phyloP scores from a whole-genome alignment of 73 alveolate species.

The Symbiodinium pilosum region DNA sequence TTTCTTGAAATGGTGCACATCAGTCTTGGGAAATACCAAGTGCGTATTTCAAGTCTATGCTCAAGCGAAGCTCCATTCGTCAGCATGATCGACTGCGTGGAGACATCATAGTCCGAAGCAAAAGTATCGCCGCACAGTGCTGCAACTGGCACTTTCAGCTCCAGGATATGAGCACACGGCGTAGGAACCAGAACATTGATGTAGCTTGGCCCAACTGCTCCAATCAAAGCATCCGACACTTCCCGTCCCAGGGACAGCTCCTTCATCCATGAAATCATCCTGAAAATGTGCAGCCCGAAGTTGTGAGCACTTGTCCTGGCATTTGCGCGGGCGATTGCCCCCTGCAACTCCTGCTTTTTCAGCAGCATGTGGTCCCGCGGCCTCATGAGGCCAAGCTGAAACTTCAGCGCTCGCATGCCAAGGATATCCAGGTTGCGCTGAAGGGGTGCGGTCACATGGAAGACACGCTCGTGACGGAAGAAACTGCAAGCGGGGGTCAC shows the following conservation, averaged over 20 bases:
- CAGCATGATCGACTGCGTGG: not conserved
- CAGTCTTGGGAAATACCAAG: not conserved
- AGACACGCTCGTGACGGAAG: not conserved
- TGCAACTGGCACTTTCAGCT: not conserved
- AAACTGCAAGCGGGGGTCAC: not conserved
- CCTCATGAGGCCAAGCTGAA: not conserved
- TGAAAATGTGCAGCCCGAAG: conserved; percentile 61
- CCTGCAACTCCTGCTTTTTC: not conserved
- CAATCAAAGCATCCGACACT: conserved; percentile 25
- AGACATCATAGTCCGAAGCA: not conserved
- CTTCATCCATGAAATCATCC: conserved; percentile 31
- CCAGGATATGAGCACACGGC: not conserved
- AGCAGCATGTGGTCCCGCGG: too few relatives aligned
- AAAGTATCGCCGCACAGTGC: not conserved
- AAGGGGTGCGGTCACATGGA: not conserved
- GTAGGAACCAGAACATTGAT: conserved; percentile 52
- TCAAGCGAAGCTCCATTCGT: too few relatives aligned
- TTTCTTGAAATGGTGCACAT: conserved; percentile 30
- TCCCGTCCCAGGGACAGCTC: conserved; percentile 31
- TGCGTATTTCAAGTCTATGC: too few relatives aligned
- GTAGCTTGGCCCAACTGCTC: conserved; percentile 63
- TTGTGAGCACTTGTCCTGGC: conserved; percentile 14
- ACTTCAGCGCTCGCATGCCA: conserved; percentile 15
- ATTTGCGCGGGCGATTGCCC: conserved; percentile 40
- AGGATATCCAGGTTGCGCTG: not conserved